Base-by-base conservation (phyloP, 495 filamentous ascomycete genomes). In the Schizothecium vesticola region DNA sequence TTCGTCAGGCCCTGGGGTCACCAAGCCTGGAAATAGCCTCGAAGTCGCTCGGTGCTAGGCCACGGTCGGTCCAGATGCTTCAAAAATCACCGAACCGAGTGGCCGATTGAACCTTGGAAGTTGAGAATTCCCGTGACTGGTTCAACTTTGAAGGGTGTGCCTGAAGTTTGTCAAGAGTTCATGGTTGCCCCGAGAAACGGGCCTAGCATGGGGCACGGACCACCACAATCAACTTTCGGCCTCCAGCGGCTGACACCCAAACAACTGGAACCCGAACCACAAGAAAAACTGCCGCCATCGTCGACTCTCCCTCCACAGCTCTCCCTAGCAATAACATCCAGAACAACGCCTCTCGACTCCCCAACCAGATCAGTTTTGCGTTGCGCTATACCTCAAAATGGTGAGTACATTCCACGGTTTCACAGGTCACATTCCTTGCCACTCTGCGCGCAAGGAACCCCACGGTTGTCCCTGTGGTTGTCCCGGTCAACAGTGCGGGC, bases 171-270 rank as follows among this genome's bases (percentile, higher is more conserved):
- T 51, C 43, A 51, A n/a, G 43, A 7, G 43, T 51, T 33, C 8
- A 55, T 55, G 66, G 76, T 77, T 78, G 76, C 77, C 76, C 73
- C 72, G 73, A 71, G 73, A 78, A 73, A 74, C 62, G 61, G 23
- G 43, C 12, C 59, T 36, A 60, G 70, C 68, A 69, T 68, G 56
- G 65, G 64, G 68, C 67, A 73, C 73, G 61, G 71, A 71, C 73
- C 70, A 76, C 57, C 26, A 13, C 65, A 31, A 43, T 24, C 57
- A 56, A 19, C 59, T 61, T 11, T 23, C 43, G 43, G 57, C 68
- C 36, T 61, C 36, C 68, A 25, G 56, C 61, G 63, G 68, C 68
- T 72, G 71, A 72, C 66, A 72, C 61, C 63, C 56, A 56, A 61
- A 36, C 55, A 72, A 70, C 72, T 65, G 43, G 43, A 51, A 51